phyloP scores from a whole-genome alignment of 2,329 filamentous ascomycete genomes.

The Exophiala phaeomuriformis region DNA sequence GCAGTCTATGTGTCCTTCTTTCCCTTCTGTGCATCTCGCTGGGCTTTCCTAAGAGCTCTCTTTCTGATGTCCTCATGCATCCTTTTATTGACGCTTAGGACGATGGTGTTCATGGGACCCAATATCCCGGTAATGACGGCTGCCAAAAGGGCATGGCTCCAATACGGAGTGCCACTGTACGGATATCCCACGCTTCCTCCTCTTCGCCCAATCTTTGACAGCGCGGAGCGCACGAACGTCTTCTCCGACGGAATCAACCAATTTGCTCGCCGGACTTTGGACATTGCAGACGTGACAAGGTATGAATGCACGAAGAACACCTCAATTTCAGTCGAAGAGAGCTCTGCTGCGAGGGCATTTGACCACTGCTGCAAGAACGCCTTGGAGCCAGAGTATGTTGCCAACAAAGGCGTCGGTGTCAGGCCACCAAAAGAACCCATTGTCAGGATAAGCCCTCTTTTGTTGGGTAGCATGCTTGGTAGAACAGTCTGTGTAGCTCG shows the following conservation, averaged over 20 bases:
- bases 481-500: constrained; percentile 79
- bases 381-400: constrained; percentile 96
- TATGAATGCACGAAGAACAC: constrained; percentile 91
- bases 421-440: constrained; percentile 97
- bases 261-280: constrained; percentile 78
- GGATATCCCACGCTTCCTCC: constrained; percentile 71
- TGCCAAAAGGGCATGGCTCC: constrained; percentile 83
- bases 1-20: constrained; percentile 15
- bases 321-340: constrained; percentile 70
- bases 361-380: constrained; percentile 98
- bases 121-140: constrained; percentile 61
- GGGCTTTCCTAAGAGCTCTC: constrained; percentile 74
- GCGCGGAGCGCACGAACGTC: constrained; percentile 68
- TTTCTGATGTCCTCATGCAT: constrained; percentile 81
- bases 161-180: constrained; percentile 85
- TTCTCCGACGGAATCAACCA: constrained; percentile 72
- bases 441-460: constrained; percentile 81
- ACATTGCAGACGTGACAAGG: constrained; percentile 93
- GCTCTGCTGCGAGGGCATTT: constrained; percentile 72
- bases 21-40: constrained; percentile 32
- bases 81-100: constrained; percentile 54
- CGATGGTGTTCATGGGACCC: constrained; percentile 50
- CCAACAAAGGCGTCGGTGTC: constrained; percentile 82
- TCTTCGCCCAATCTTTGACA: constrained; percentile 71
- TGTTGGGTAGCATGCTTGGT: constrained; percentile 75